Conservation (phyloP, 495 filamentous ascomycete genomes). For the Talaromyces proteolyticus region DNA sequence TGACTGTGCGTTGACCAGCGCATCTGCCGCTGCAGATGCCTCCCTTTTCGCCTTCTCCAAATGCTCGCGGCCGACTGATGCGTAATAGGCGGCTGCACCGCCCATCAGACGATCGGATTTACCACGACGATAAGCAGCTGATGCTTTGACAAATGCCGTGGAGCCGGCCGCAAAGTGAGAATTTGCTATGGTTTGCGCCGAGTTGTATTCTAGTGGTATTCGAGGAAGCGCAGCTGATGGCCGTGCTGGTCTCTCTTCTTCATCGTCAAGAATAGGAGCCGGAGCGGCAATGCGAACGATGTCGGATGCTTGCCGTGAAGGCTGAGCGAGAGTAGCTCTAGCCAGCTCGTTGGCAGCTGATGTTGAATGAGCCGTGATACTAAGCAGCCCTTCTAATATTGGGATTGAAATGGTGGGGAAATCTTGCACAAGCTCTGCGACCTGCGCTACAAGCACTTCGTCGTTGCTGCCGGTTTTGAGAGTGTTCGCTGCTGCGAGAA, state of each 20-base stretch:
- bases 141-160: conserved; percentile 53
- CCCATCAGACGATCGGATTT: conserved; percentile 62
- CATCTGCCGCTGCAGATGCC: conserved; percentile 49
- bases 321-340: conserved; percentile 31
- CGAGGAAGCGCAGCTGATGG: conserved; percentile 5
- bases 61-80: conserved; percentile 48
- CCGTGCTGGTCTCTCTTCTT: conserved; percentile 16
- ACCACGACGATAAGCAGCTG: conserved; percentile 53
- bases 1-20: conserved; percentile 56
- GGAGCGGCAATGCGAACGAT: conserved; percentile 33
- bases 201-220: conserved; percentile 14
- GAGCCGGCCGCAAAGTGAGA: conserved; percentile 35
- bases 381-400: conserved; percentile 44
- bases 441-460: conserved; percentile 36
- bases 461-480: conserved; percentile 27
- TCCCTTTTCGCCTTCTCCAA: conserved; percentile 36
- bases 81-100: conserved; percentile 62
- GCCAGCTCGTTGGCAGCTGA: conserved; percentile 56
- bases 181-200: conserved; percentile 20
- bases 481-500: conserved; percentile 35
- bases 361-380: conserved; percentile 49
- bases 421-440: conserved; percentile 46
- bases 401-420: conserved; percentile 42
- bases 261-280: conserved; percentile 22
- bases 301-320: conserved; percentile 27